These are phyloP conservation scores for Vachellia pachyceras DNA, from an alignment of 306 rosid species.

Conservation along the genomic window DNA sequence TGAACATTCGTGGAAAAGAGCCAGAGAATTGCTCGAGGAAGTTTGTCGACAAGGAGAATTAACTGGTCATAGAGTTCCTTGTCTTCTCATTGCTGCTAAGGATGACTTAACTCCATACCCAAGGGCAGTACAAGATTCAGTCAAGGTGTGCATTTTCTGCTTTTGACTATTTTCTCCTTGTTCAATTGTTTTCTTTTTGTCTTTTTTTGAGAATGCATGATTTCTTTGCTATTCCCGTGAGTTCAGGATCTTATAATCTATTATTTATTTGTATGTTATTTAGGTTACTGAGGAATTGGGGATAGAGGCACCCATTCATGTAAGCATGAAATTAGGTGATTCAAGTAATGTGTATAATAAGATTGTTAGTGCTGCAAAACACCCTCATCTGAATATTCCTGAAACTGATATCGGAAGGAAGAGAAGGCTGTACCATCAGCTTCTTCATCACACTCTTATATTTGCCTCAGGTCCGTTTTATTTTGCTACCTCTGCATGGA, in stretches of 20 bases:
- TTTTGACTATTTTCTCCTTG: constrained; percentile 21
- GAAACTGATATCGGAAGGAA: constrained; percentile 89
- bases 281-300: constrained; percentile 87
- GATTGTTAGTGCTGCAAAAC: constrained; percentile 72
- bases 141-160: constrained; percentile 60
- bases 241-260: constrained; percentile 23
- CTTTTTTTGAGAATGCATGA: constrained; percentile 11
- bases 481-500: constrained; percentile 27
- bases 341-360: constrained; percentile 66
- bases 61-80: constrained; percentile 81
- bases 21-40: constrained; percentile 77
- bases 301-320: constrained; percentile 79
- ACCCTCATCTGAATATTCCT: constrained; percentile 85
- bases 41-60: constrained; percentile 88
- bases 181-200: background rate
- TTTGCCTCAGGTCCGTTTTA: constrained; percentile 72
- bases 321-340: constrained; percentile 75
- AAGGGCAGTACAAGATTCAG: constrained; percentile 82
- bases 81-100: constrained; percentile 87
- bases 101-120: constrained; percentile 89
- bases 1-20: constrained; percentile 81
- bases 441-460: constrained; percentile 75
- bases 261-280: constrained; percentile 37
- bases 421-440: constrained; percentile 70
- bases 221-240: constrained; percentile 18